Evolutionary conservation across 345 rosid species (phyloP), one percentile per base, ranked within the genome.

Genomic region (Citrus unshiu): DNA sequence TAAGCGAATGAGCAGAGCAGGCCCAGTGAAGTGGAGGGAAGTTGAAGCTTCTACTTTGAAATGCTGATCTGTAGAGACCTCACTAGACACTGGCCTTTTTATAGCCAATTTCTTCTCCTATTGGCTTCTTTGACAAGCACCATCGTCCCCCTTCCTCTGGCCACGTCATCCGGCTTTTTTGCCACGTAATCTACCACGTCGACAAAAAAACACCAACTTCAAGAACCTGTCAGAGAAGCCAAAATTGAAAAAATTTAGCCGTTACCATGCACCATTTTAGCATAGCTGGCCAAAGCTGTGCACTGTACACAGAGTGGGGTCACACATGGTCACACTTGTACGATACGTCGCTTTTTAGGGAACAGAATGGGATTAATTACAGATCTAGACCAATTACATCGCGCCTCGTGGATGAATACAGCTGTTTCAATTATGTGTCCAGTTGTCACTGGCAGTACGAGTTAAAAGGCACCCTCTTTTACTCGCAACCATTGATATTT

Each of bases 131-230:
- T 49, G n/a, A 63, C 80, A 84, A 79, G 83, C 51, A 51, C 39
- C 59, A 25, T 24, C 16, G 4, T 16, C 8, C 4, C 21, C 34
- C 43, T 5, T 46, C 51, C 51, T 16, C 51, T 59, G 16, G 64
- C 80, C 82, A 83, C 78, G 74, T 84, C 84, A 72, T 18, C 72
- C 0, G 9, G 12, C 0, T 64, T 27, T 27, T 13, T 27, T 30
- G 87, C 87, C 92, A 89, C 83, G 90, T 87, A 25, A 81, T 81
- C 74, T 74, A 78, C 85, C 85, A 89, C 86, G 79, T 56, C 43
- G 79, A 77, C 37, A 49, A 34, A 25, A 76, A 78, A 77, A 67
- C 64, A 57, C 32, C 40, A 54, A 18, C 18, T 18, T 18, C 1
- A 61, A 66, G 25, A 78, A 67, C 37, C 27, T 19, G 62, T 22